phyloP scores from a whole-genome alignment of 2,329 filamentous ascomycete species.

The Stylonectria norvegica region DNA sequence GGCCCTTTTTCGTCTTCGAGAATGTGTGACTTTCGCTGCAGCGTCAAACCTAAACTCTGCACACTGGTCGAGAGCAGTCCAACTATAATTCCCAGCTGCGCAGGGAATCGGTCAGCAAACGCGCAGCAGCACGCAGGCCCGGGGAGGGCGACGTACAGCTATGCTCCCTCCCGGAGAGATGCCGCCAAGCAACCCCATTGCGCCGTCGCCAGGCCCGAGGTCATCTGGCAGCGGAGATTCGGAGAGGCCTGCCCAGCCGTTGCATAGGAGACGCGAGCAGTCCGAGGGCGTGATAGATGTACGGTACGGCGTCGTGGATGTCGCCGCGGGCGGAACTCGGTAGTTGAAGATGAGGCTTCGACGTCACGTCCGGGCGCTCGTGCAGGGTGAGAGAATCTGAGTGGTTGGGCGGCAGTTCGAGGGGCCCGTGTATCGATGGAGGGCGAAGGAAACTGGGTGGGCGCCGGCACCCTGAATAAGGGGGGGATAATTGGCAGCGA shows the following conservation, averaged over 20 bases:
- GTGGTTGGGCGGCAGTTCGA: too few relatives aligned
- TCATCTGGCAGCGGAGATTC: slow-evolving; percentile 43
- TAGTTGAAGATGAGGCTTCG: slow-evolving; percentile 14
- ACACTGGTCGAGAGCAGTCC: slow-evolving; percentile 91
- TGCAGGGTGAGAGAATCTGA: slow-evolving; percentile 8
- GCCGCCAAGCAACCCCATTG: slow-evolving; percentile 71
- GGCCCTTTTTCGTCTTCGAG: slow-evolving; percentile 90
- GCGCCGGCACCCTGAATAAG: slow-evolving; percentile 16
- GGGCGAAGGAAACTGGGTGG: slow-evolving; percentile 1
- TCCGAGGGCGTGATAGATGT: too few relatives aligned
- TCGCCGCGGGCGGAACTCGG: slow-evolving; percentile 1
- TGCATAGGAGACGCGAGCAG: slow-evolving; percentile 29
- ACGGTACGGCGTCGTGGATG: too few relatives aligned
- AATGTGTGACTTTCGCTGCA: slow-evolving; percentile 97
- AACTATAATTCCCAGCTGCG: slow-evolving; percentile 84
- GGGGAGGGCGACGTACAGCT: slow-evolving; percentile 52
- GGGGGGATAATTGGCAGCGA: slow-evolving; percentile 6
- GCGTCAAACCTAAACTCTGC: slow-evolving; percentile 88
- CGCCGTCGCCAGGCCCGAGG: slow-evolving; percentile 39
- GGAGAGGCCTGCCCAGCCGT: slow-evolving; percentile 15
- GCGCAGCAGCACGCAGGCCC: neutral
- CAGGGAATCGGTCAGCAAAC: slow-evolving; percentile 20
- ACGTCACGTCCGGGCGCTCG: slow-evolving; percentile 11
- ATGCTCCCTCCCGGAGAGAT: slow-evolving; percentile 76
- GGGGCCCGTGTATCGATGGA: neutral